phyloP scores from a whole-genome alignment of 1,139 yeast genomes.

The Taphrina deformans region DNA sequence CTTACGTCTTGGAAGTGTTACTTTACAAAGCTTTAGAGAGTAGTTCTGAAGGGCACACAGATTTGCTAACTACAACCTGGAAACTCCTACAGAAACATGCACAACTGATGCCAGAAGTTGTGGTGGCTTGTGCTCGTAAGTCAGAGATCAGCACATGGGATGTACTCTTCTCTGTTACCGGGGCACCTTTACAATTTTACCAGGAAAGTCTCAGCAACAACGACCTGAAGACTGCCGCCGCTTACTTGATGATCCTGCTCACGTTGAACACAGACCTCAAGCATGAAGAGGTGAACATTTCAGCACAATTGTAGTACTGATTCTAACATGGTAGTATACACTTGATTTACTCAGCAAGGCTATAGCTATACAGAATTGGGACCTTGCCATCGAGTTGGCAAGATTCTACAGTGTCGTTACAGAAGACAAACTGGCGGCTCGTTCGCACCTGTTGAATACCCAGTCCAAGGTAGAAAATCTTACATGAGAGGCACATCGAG shows the following conservation, averaged over 20 bases:
- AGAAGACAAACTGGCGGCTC: neutral
- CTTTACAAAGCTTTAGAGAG: conserved; percentile 48
- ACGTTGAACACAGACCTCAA: conserved; percentile 39
- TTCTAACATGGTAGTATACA: conserved; percentile 49
- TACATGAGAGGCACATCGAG: neutral
- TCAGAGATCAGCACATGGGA: conserved; percentile 67
- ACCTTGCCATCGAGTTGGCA: conserved; percentile 13
- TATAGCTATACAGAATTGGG: conserved; percentile 8
- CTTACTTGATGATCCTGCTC: conserved; percentile 49
- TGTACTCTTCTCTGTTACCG: conserved; percentile 51
- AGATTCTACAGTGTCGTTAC: conserved; percentile 12
- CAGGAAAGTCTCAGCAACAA: conserved; percentile 46
- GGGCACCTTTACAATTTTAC: conserved; percentile 48
- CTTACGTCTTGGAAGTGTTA: conserved; percentile 53
- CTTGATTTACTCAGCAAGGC: conserved; percentile 42
- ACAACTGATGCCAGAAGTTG: conserved; percentile 44
- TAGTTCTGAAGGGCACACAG: conserved; percentile 20
- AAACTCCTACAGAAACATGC: conserved; percentile 5
- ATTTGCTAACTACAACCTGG: neutral
- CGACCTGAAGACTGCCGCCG: conserved; percentile 49
- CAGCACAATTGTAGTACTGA: conserved; percentile 45
- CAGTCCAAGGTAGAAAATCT: neutral
- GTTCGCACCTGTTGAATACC: neutral
- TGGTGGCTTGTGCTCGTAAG: conserved; percentile 63
- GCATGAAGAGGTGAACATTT: conserved; percentile 42